These are phyloP conservation scores for Plasmodium vinckei DNA, from an alignment of 169 alveolate species.

Conservation along the genomic window DNA sequence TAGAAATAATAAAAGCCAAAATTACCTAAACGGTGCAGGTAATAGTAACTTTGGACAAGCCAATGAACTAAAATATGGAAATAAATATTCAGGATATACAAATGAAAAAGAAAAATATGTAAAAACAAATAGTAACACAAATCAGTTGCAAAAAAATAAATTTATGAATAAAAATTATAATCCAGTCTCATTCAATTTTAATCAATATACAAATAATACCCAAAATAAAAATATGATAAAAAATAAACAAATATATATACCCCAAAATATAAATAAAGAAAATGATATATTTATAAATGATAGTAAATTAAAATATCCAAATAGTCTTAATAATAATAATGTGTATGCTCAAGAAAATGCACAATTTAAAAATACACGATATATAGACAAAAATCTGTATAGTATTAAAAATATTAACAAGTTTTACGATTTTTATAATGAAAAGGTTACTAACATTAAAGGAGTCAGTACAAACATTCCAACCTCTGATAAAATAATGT, in stretches of 20 bases:
- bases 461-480: not conserved
- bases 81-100: not conserved
- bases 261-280: not conserved
- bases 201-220: too few species aligned
- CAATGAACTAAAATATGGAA: not conserved
- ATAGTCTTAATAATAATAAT: not conserved
- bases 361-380: conserved; percentile 16
- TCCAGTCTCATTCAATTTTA: not conserved
- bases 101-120: conserved; percentile 18
- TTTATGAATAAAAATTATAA: not conserved
- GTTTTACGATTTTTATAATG: conserved; percentile 17
- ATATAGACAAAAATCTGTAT: conserved; percentile 22
- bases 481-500: not conserved
- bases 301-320: not conserved
- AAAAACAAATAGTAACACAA: not conserved
- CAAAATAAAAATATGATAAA: not conserved
- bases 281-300: not conserved
- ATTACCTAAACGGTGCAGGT: conserved; percentile 11
- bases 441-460: not conserved
- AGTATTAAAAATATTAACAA: conserved; percentile 12
- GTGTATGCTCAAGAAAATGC: not conserved
- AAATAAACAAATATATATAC: not conserved
- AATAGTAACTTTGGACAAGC: not conserved
- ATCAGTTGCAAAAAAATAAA: not conserved
- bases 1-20: conserved; percentile 1